phyloP scores from a whole-genome alignment of 2,329 filamentous ascomycete genomes.

The Alternaria sp. region DNA sequence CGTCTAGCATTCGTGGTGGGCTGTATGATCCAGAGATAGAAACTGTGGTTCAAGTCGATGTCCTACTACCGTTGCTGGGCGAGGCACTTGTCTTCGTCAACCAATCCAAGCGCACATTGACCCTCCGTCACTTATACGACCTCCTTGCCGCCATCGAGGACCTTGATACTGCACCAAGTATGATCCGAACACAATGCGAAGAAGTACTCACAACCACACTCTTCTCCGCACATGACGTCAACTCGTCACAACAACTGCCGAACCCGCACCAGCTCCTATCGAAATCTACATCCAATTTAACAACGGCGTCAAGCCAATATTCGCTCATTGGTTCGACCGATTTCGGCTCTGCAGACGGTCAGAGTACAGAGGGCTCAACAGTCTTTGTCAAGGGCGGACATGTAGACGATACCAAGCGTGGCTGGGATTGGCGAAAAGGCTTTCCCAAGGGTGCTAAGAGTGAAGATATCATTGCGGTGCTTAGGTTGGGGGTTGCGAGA shows the following conservation, averaged over 20 bases:
- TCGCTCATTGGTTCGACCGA: conserved; percentile 78
- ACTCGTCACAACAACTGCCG: conserved; percentile 28
- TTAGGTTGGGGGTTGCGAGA: conserved; percentile 77
- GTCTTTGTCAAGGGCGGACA: conserved; percentile 52
- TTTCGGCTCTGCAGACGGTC: conserved; percentile 60
- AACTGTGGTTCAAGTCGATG: conserved; percentile 87
- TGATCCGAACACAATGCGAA: conserved; percentile 77
- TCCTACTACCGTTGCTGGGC: conserved; percentile 81
- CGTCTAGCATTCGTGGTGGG: conserved; percentile 90
- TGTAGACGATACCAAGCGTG: conserved; percentile 60
- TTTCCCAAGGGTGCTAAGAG: conserved; percentile 67
- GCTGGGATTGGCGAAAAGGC: conserved; percentile 76
- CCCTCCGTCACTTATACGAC: conserved; percentile 74
- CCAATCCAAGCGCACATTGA: conserved; percentile 67
- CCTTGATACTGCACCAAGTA: conserved; percentile 75
- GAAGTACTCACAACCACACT: conserved; percentile 81
- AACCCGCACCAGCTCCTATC: conserved; percentile 57
- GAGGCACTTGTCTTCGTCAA: conserved; percentile 82
- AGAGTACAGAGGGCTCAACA: conserved; percentile 56
- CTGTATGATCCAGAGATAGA: conserved; percentile 83
- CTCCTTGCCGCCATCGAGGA: conserved; percentile 82
- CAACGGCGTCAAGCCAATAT: conserved; percentile 67
- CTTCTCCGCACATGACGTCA: conserved; percentile 66
- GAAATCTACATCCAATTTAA: conserved; percentile 63
- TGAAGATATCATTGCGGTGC: conserved; percentile 73